These are phyloP conservation scores for Gypsophila paniculata DNA, from an alignment of 179 eudicot genomes.

Conservation along the genomic window DNA sequence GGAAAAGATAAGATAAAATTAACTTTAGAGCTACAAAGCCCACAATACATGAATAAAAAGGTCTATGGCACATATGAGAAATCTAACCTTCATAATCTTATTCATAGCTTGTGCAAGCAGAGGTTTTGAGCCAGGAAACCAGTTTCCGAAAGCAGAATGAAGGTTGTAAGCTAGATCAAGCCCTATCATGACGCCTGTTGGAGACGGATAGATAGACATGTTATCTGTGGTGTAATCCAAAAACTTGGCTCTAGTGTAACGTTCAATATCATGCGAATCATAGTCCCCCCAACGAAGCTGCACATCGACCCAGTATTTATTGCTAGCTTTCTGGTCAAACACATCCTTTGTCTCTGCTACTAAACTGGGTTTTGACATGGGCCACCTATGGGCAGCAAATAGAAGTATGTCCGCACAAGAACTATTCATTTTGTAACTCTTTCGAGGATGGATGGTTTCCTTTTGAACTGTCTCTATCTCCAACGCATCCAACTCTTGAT, in stretches of 20 bases:
- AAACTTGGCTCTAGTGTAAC: slow-evolving; percentile 93
- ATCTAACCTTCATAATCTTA: slow-evolving; percentile 95
- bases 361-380: slow-evolving; percentile 96
- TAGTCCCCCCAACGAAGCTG: slow-evolving; percentile 99
- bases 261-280: slow-evolving; percentile 97
- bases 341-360: slow-evolving; percentile 98
- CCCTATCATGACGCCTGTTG: slow-evolving; percentile 98
- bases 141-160: slow-evolving; percentile 99
- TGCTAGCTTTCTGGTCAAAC: slow-evolving; percentile 97
- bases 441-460: slow-evolving; percentile 98
- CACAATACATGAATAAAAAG: too few relatives aligned
- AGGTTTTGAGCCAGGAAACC: slow-evolving; percentile 99
- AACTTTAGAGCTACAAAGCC: too few relatives aligned
- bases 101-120: slow-evolving; percentile 97
- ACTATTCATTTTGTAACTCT: slow-evolving; percentile 99
- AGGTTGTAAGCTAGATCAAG: slow-evolving; percentile 93
- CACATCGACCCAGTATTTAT: slow-evolving; percentile 97
- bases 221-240: slow-evolving; percentile 99
- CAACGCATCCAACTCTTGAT: slow-evolving; percentile 94
- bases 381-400: slow-evolving; percentile 99
- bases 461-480: slow-evolving; percentile 98
- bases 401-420: slow-evolving; percentile 95
- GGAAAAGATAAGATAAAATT: not conserved
- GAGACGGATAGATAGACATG: slow-evolving; percentile 99
- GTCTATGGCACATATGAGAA: not conserved